Conservation (phyloP, 2,329 filamentous ascomycete genomes). For the Pestalotiopsis sp. region DNA sequence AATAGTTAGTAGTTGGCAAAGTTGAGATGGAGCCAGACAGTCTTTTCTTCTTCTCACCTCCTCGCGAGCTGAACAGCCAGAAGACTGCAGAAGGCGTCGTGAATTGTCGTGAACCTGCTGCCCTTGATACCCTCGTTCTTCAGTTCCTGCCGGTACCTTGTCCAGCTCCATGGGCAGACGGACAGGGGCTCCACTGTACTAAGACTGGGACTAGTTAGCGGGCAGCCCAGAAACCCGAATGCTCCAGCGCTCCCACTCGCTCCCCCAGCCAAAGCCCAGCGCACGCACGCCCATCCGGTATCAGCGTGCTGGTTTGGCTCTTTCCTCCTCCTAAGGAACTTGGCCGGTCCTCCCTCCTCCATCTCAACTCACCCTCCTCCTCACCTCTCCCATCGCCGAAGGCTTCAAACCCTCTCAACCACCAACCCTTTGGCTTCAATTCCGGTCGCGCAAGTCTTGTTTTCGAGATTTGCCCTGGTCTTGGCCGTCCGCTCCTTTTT, state of each 20-base stretch:
- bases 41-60: not conserved
- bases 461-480: conserved; percentile 56
- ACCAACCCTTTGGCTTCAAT: conserved; percentile 50
- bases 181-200: not conserved
- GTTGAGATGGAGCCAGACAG: not conserved
- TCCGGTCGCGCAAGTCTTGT: conserved; percentile 56
- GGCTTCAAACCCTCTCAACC: conserved; percentile 22
- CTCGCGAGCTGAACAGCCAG: not conserved
- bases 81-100: not conserved
- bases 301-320: conserved; percentile 1
- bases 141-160: not conserved
- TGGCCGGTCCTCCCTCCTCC: conserved; percentile 19
- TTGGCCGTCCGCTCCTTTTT: conserved; percentile 63
- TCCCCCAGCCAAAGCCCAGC: not conserved
- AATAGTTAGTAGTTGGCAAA: not conserved
- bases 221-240: not conserved
- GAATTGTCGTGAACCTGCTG: not conserved
- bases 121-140: not conserved
- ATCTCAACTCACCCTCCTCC: not conserved
- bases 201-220: not conserved
- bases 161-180: not conserved
- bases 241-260: conserved; percentile 1
- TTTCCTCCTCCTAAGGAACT: conserved; percentile 17
- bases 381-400: conserved; percentile 23
- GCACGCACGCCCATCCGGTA: not conserved